Evolutionary conservation across 495 filamentous ascomycete genomes (phyloP).

Genomic region (Geoglossum glabrum): DNA sequence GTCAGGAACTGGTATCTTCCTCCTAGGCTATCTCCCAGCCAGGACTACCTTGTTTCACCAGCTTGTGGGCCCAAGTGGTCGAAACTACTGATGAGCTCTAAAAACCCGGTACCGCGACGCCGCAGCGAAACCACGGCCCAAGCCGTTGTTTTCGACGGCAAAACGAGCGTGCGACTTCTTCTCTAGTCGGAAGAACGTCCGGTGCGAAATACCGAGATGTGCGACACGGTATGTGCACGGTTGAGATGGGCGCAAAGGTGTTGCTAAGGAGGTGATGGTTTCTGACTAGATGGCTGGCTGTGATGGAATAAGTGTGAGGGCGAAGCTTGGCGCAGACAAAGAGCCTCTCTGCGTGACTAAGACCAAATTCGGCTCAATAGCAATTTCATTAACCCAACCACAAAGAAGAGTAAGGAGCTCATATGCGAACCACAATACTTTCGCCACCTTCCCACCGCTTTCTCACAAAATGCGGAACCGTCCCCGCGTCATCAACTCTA

Average conservation of each 20-base stretch:
- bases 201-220: not conserved
- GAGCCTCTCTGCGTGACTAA: not conserved
- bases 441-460: no score
- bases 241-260: not conserved
- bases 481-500: no score
- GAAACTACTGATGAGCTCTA: not conserved
- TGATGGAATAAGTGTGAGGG: not conserved
- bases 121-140: not conserved
- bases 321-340: not conserved
- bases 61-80: not conserved
- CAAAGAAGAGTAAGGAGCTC: no score
- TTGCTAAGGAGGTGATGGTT: not conserved
- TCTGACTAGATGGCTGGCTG: not conserved
- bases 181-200: not conserved
- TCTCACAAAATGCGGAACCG: no score
- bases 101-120: conserved; percentile 2
- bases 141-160: not conserved
- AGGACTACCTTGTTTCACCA: not conserved
- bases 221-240: not conserved
- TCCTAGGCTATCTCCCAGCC: not conserved
- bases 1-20: no score
- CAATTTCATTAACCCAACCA: no score
- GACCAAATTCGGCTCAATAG: no score
- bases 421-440: no score
- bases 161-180: not conserved